Evolutionary conservation across 2,329 filamentous ascomycete genomes (phyloP).

Genomic region (Xylaria sp.): DNA sequence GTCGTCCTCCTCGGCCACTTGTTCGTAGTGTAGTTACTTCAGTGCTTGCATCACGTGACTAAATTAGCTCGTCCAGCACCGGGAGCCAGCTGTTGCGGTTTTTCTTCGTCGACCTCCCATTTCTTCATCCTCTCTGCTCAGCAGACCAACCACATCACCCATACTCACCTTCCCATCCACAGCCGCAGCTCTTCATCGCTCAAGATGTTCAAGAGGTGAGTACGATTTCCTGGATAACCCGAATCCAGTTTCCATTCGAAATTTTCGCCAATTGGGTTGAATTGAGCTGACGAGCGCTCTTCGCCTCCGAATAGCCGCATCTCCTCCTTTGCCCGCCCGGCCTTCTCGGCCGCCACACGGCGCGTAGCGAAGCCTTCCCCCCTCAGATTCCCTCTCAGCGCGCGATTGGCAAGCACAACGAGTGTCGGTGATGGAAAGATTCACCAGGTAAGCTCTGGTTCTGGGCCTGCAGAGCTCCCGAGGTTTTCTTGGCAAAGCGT

Average conservation of each 20-base stretch:
- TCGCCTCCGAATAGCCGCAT: slow-evolving; percentile 65
- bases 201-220: slow-evolving; percentile 88
- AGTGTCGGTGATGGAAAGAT: slow-evolving; percentile 73
- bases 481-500: slow-evolving; percentile 35
- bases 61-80: slow-evolving; percentile 37
- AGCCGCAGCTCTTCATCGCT: slow-evolving; percentile 74
- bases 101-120: slow-evolving; percentile 41
- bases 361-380: slow-evolving; percentile 66
- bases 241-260: slow-evolving; percentile 41
- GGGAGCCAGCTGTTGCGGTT: slow-evolving; percentile 39
- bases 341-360: slow-evolving; percentile 66
- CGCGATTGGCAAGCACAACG: slow-evolving; percentile 68
- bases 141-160: slow-evolving; percentile 53
- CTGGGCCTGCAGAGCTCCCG: slow-evolving; percentile 28
- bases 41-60: slow-evolving; percentile 35
- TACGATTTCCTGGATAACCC: slow-evolving; percentile 49
- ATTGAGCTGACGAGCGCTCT: slow-evolving; percentile 58
- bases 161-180: slow-evolving; percentile 67
- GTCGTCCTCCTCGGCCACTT: slow-evolving; percentile 22
- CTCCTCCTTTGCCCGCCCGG: slow-evolving; percentile 69
- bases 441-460: slow-evolving; percentile 65
- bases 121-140: slow-evolving; percentile 45
- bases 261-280: slow-evolving; percentile 64
- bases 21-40: not conserved
- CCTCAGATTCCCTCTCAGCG: slow-evolving; percentile 65